Conservation (phyloP, 2,329 filamentous ascomycete genomes). For the Nemania serpens region DNA sequence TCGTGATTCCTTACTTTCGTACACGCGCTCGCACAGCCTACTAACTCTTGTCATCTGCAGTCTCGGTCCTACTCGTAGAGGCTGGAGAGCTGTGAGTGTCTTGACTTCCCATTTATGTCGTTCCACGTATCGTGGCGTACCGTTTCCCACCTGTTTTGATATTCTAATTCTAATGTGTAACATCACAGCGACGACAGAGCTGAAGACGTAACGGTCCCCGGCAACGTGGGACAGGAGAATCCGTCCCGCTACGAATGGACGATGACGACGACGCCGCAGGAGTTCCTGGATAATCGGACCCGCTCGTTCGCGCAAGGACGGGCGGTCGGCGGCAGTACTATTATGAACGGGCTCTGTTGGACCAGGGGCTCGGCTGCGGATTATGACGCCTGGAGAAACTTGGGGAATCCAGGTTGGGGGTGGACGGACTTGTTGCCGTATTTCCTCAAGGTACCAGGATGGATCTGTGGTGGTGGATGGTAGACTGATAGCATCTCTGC, state of each 20-base stretch:
- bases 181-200: constrained; percentile 34
- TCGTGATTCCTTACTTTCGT: neutral
- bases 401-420: constrained; percentile 50
- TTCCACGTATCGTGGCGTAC: constrained; percentile 17
- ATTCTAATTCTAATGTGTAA: neutral
- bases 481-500: too few species aligned
- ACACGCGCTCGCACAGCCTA: neutral
- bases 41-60: constrained; percentile 26
- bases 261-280: constrained; percentile 39
- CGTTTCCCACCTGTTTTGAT: neutral
- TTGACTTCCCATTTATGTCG: neutral
- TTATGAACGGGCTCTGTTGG: constrained; percentile 50
- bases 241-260: constrained; percentile 39
- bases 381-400: constrained; percentile 49
- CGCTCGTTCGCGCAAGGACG: constrained; percentile 45
- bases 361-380: constrained; percentile 46
- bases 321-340: constrained; percentile 47
- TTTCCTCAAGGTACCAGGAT: constrained; percentile 50
- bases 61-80: constrained; percentile 38
- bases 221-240: constrained; percentile 33
- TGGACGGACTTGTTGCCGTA: constrained; percentile 53
- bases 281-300: constrained; percentile 42
- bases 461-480: too few species aligned
- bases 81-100: constrained; percentile 37
- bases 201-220: constrained; percentile 36